A percentile compares a stretch with the other conserved stretches of the same genome.
These are phyloP conservation scores for Escovopsis sp. DNA, from an alignment of 2,329 filamentous ascomycete species.

Conservation along the genomic window DNA sequence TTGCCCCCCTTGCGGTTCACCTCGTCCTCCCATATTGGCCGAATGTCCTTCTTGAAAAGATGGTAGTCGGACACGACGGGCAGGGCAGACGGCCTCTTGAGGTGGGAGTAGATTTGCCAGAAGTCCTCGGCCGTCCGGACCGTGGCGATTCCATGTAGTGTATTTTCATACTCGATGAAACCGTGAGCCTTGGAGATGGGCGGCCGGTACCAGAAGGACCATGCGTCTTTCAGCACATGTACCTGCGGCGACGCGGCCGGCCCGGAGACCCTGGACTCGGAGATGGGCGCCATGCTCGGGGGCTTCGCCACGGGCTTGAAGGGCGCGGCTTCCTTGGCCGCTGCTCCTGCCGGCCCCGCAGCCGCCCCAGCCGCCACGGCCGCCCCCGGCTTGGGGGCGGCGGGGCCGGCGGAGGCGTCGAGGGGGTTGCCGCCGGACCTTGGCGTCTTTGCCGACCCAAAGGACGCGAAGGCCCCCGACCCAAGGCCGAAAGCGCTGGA, in stretches of 20 bases:
- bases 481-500: constrained; percentile 88
- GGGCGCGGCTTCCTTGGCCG: constrained; percentile 15
- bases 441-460: constrained; percentile 67
- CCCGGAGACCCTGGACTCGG: constrained; percentile 20
- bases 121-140: constrained; percentile 81
- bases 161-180: constrained; percentile 88
- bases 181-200: constrained; percentile 90
- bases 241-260: constrained; percentile 26
- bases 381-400: constrained; percentile 15
- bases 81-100: constrained; percentile 75
- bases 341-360: too few relatives aligned
- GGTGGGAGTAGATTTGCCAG: constrained; percentile 73
- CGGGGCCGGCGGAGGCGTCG: constrained; percentile 50
- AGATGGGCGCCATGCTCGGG: constrained; percentile 28
- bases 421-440: constrained; percentile 72
- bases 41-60: constrained; percentile 90
- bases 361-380: constrained; percentile 17
- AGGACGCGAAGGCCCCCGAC: constrained; percentile 87
- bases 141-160: constrained; percentile 69
- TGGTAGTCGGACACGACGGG: constrained; percentile 95
- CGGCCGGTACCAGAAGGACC: constrained; percentile 95
- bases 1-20: constrained; percentile 94
- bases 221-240: constrained; percentile 60
- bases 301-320: constrained; percentile 15
- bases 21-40: constrained; percentile 96